Base-by-base conservation (phyloP, 805 yeast species). In the Ogataea thermomethanolica region DNA sequence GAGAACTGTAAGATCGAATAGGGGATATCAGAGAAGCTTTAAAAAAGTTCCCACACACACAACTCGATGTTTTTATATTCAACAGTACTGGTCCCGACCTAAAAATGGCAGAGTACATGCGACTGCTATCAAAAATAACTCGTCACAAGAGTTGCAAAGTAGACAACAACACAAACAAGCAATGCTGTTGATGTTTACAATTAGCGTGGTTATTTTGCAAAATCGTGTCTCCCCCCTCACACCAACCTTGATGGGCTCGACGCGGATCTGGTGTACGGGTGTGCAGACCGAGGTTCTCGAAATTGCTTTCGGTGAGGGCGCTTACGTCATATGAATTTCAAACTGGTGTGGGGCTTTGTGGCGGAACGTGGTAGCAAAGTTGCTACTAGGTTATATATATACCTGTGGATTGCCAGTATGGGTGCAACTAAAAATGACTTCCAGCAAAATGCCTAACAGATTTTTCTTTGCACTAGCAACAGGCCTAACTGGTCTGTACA, bases 401-500 rank as follows among this genome's bases (percentile, higher is more conserved):
- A 22, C 14, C 26, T 8, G 25, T 23, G 13, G 20, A 15, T 11
- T 24, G 15, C 10, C 26, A 26, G 7, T 21, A 6, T 12, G 6
- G 11, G 3, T 6, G 13, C 28, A 22, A 6, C 10, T 9, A 21
- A 35, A 23, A 17, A 46, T 41, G 44, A 44, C 44, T 17, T 35
- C 43, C 6, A 32, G 46, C 25, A 50, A 35, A 28, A 47, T 53
- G 43, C 36, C 57, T 25, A 51, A 48, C 43, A 51, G 35, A 41
- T 32, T 46, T 11, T 24, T 50, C 15, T 35, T 53, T 29, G 54
- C 53, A 21, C 42, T 32, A 22, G 57, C 55, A 11, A 50, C 60
- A 9, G 61, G 61, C 17, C 48, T 54, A 7, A 53, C 62, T 8
- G 59, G 61, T 26, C 35, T 50, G 5, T 58, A 57, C 39, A 42